Conservation (phyloP, 352 stramenopile species). For the Globisporangium orthogonon region DNA sequence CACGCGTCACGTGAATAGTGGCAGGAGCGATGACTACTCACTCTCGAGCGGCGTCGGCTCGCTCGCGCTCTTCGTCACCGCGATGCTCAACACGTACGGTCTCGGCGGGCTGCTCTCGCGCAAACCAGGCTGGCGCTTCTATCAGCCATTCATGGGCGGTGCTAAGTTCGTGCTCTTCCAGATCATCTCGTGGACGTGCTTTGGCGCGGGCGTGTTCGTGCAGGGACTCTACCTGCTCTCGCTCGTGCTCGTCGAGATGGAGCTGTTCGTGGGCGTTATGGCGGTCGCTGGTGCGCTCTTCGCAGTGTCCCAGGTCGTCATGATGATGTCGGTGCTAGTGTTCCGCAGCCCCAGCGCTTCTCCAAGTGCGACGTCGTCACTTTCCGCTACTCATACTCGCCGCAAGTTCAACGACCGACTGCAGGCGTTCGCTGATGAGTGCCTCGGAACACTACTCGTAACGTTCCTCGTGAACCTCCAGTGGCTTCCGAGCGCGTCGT, state of each 20-base stretch:
- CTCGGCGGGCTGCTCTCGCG: slow-evolving; percentile 64
- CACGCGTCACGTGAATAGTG: slow-evolving; percentile 21
- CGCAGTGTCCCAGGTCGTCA: slow-evolving; percentile 62
- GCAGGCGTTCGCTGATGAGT: slow-evolving; percentile 45
- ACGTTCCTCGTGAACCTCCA: slow-evolving; percentile 56
- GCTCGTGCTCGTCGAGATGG: slow-evolving; percentile 67
- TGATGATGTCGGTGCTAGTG: slow-evolving; percentile 79
- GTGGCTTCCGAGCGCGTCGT: slow-evolving; percentile 47
- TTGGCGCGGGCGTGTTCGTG: slow-evolving; percentile 56
- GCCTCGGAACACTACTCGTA: slow-evolving; percentile 39
- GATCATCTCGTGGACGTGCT: slow-evolving; percentile 74
- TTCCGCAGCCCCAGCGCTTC: slow-evolving; percentile 22
- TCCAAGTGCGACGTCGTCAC: slow-evolving; percentile 3
- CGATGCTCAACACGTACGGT: slow-evolving; percentile 79
- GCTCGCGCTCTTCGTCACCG: slow-evolving; percentile 63
- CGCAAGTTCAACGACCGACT: slow-evolving; percentile 24
- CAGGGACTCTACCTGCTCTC: slow-evolving; percentile 76
- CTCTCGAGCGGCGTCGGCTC: slow-evolving; percentile 54
- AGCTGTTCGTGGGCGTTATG: slow-evolving; percentile 76
- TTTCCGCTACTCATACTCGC: slow-evolving; percentile 2
- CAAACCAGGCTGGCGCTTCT: slow-evolving; percentile 80
- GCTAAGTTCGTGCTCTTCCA: slow-evolving; percentile 70
- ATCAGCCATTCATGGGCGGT: slow-evolving; percentile 76
- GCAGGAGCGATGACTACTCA: slow-evolving; percentile 31
- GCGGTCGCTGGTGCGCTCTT: slow-evolving; percentile 53